phyloP scores from a whole-genome alignment of 2,329 filamentous ascomycete species.

The Pseudogymnoascus sp. region DNA sequence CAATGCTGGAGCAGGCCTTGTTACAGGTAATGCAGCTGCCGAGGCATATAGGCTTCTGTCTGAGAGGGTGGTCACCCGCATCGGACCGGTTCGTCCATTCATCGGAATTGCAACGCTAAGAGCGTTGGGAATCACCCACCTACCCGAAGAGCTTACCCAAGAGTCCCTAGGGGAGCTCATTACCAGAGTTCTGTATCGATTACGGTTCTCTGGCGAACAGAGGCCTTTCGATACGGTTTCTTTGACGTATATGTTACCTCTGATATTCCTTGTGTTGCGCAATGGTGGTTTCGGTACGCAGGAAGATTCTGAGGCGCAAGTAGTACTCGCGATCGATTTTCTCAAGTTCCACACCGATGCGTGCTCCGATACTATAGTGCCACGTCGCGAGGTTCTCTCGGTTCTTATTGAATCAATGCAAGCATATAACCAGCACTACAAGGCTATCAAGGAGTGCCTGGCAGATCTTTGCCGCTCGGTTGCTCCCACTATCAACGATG shows the following conservation, averaged over 20 bases:
- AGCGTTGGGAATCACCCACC: constrained; percentile 61
- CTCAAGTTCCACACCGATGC: constrained; percentile 79
- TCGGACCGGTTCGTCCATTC: constrained; percentile 71
- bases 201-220: constrained; percentile 86
- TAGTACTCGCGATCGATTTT: constrained; percentile 82
- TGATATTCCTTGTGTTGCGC: constrained; percentile 69
- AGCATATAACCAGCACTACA: constrained; percentile 85
- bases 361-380: constrained; percentile 66
- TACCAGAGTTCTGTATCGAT: constrained; percentile 79
- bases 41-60: constrained; percentile 73
- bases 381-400: constrained; percentile 63
- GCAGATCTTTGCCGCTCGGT: constrained; percentile 77
- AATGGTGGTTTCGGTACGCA: constrained; percentile 67
- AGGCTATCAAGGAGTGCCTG: constrained; percentile 86
- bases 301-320: constrained; percentile 81
- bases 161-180: constrained; percentile 79
- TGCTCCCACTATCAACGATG: constrained; percentile 64
- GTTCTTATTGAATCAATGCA: constrained; percentile 77
- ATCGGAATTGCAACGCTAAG: constrained; percentile 82
- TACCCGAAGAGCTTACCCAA: constrained; percentile 63
- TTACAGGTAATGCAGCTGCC: constrained; percentile 73
- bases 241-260: constrained; percentile 75
- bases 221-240: constrained; percentile 86
- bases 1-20: constrained; percentile 68
- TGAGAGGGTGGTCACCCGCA: constrained; percentile 60